Percentiles rank a stretch among this genome's conserved stretches.
These are phyloP conservation scores for Xerocomellus dryophilus DNA, from an alignment of 768 basidiomycete genomes.

Conservation along the genomic window DNA sequence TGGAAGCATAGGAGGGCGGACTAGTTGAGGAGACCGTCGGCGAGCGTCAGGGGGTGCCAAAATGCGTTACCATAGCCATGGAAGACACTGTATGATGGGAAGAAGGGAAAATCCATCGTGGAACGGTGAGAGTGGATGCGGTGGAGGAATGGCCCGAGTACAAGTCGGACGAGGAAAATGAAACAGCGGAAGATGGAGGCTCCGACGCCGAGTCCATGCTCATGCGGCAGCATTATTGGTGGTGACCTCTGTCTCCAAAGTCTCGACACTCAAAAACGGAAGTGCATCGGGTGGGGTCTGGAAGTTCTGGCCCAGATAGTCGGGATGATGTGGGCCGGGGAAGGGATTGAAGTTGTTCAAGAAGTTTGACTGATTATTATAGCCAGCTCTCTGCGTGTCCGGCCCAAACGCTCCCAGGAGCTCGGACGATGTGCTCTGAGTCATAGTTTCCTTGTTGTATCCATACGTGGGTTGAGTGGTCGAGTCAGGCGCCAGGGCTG, in stretches of 20 bases:
- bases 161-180: slow-evolving; percentile 59
- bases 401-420: slow-evolving; percentile 45
- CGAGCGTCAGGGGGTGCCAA: slow-evolving; percentile 78
- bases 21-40: slow-evolving; percentile 52
- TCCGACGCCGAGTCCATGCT: slow-evolving; percentile 53
- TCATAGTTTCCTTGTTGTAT: slow-evolving; percentile 43
- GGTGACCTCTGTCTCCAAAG: slow-evolving; percentile 40
- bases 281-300: slow-evolving; percentile 47
- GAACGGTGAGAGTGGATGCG: slow-evolving; percentile 54
- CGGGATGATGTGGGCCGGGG: slow-evolving; percentile 78
- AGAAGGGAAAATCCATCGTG: slow-evolving; percentile 66
- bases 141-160: slow-evolving; percentile 58
- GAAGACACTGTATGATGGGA: slow-evolving; percentile 50
- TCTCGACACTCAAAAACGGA: slow-evolving; percentile 50
- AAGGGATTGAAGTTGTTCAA: no score
- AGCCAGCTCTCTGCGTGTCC: slow-evolving; percentile 25
- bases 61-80: slow-evolving; percentile 56
- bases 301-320: slow-evolving; percentile 57
- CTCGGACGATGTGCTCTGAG: slow-evolving; percentile 46
- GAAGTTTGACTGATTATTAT: slow-evolving; percentile 28
- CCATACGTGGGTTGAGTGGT: slow-evolving; percentile 58
- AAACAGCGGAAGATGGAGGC: slow-evolving; percentile 59
- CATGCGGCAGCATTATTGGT: slow-evolving; percentile 53
- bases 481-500: slow-evolving; percentile 68
- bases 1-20: slow-evolving; percentile 75